Conservation (phyloP, 768 basidiomycete genomes). For the Rhodotorula graminis region DNA sequence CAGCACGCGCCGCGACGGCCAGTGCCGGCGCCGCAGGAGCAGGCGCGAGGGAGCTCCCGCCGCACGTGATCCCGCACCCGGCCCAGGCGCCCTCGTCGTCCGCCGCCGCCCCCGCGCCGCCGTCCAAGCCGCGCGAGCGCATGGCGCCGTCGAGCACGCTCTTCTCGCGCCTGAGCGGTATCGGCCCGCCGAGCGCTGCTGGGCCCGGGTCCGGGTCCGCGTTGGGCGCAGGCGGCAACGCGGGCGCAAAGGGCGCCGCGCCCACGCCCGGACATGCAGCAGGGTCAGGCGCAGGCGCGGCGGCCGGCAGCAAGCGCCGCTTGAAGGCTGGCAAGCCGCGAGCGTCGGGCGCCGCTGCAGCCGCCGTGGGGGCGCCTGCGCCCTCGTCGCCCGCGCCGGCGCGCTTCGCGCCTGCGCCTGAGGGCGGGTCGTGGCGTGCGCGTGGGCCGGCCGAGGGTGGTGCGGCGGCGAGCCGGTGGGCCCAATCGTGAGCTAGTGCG, state of each 20-base stretch:
- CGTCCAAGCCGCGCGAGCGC: not conserved
- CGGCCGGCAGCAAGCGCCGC: no score
- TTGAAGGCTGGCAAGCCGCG: not conserved
- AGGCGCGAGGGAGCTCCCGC: not conserved
- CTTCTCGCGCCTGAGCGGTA: conserved; percentile 14
- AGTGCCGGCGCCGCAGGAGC: not conserved
- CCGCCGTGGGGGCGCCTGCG: not conserved
- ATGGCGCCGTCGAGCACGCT: not conserved
- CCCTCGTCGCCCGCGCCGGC: not conserved
- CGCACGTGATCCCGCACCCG: not conserved
- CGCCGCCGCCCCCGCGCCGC: not conserved
- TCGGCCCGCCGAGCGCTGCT: not conserved
- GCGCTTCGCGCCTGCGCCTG: not conserved
- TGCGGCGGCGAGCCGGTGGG: conserved; percentile 7
- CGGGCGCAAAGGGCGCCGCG: not conserved
- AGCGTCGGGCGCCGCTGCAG: not conserved
- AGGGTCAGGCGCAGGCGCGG: not conserved
- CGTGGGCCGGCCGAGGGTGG: not conserved
- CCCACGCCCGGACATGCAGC: not conserved
- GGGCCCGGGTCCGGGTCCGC: no score
- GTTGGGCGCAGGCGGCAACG: not conserved
- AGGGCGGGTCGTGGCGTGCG: not conserved
- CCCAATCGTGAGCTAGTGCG: not conserved
- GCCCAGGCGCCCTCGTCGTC: not conserved
- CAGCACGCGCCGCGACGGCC: not conserved